Base-by-base conservation (phyloP, 2,329 filamentous ascomycete genomes). In the Alternaria brassicae region DNA sequence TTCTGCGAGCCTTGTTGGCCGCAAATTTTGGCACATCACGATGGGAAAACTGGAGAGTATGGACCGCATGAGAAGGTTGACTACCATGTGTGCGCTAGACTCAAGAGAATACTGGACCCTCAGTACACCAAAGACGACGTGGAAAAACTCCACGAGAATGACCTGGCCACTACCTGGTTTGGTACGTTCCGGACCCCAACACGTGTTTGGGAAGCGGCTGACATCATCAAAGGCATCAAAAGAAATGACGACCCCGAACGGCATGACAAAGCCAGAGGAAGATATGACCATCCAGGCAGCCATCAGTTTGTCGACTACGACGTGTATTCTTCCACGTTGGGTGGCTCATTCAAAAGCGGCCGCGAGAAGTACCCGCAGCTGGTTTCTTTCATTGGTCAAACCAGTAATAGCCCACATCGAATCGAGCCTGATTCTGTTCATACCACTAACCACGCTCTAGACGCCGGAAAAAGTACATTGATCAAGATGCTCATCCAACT, bases 401-500 rank as follows among this genome's bases (percentile, higher is more conserved):
- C 39, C 9, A 41, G 21, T 41, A 41, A 41, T 23, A 13, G 2
- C 15, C 2, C 39, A n/a, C 39, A 25, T 41, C 39, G n/a, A 41
- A n/a, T 19, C 6, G 60, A 81, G 9, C 10, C 15, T 6, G 12
- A 25, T 19, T n/a, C 10, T 19, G 3, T 30, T 9, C 3, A 28
- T 10, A 4, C 13, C 12, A 41, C 39, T 41, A 15, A 41, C 39
- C 6, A 23, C 19, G 39, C 39, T 41, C n/a, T 34, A 49, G 53
- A 37, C 37, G 82, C 81, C 19, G 83, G 83, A 1, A 84, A 85
- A 69, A 83, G 81, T 42, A 82, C 81, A 2, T 60, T 84, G 25
- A 82, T 84, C 62, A 83, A 82, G 57, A 69, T 84, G 40, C 72
- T 84, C 10, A 81, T 84, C 39, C 27, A 77, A 73, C 27, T 21